phyloP scores from a whole-genome alignment of 2,329 filamentous ascomycete genomes.

The Colletotrichum australisinense region DNA sequence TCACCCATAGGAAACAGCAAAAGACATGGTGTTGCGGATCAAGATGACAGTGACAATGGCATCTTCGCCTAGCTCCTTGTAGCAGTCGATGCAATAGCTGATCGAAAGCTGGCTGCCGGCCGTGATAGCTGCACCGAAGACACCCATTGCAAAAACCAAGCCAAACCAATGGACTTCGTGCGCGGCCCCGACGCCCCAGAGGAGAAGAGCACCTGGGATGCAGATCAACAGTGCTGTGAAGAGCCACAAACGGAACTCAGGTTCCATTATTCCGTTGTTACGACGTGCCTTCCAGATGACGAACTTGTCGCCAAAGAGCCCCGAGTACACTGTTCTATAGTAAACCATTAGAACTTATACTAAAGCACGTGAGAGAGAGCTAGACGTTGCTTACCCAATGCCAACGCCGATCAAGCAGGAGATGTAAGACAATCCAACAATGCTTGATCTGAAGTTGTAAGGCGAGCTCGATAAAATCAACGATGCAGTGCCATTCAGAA shows the following conservation, averaged over 20 bases:
- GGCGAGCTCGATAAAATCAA: neutral
- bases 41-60: constrained; percentile 45
- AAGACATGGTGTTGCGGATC: constrained; percentile 52
- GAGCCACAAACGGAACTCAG: constrained; percentile 54
- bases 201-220: constrained; percentile 53
- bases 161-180: constrained; percentile 47
- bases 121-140: constrained; percentile 42
- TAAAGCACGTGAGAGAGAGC: neutral
- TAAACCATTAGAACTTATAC: too few relatives aligned
- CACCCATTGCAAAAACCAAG: constrained; percentile 42
- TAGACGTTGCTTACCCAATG: neutral
- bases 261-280: constrained; percentile 54
- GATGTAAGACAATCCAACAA: neutral
- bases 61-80: constrained; percentile 43
- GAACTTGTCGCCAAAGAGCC: constrained; percentile 50
- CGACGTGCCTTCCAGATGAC: constrained; percentile 51
- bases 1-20: constrained; percentile 43
- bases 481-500: neutral
- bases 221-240: constrained; percentile 42
- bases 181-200: constrained; percentile 51
- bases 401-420: neutral
- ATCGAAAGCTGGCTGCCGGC: constrained; percentile 41
- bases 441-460: neutral
- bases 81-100: constrained; percentile 45
- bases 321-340: constrained; percentile 41